Evolutionary conservation across 352 stramenopile genomes (phyloP), one percentile per base, ranked within the genome.

Genomic region (Achlya hypogyna): DNA sequence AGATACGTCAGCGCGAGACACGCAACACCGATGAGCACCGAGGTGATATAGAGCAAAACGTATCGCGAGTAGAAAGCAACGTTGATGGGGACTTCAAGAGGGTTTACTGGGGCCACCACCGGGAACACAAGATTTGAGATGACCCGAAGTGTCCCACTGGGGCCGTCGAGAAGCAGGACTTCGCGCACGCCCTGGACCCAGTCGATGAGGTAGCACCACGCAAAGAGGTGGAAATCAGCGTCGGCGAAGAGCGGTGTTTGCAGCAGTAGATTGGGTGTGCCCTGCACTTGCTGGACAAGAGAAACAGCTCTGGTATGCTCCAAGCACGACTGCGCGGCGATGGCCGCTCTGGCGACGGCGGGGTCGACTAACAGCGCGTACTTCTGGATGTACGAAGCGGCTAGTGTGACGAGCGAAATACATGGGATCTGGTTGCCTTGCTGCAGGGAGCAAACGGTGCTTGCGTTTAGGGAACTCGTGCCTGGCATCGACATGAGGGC

Each of bases 161-260:
- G 10, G 6, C 54, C 54, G 42, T 52, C 25, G 32, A 65, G 53
- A 5, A 16, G 12, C 1, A 65, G 20, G 34, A 65, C 58, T 42
- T 65, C 58, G 40, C 58, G 58, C 14, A 31, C 6, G 23, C 58
- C 58, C 1, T 5, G 40, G 29, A 65, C 45, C 58, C 32, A 53
- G 12, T 32, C 58, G 35, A 65, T 8, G 22, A 65, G 38, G 25
- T 65, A 52, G 23, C 29, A 9, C 58, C 58, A 65, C 42, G 42
- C 58, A 51, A 65, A 53, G 6, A 65, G 22, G 2, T 53, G 28
- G 45, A 38, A 51, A 3, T 9, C 35, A 14, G 16, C 28, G 9
- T 38, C 25, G 6, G 3, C 58, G 28, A 65, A 53, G 23, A 53
- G 28, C n/a, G 25, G 25, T 8, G 25, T 56, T 10, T 56, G 49